Base-by-base conservation (phyloP, 441 rosid genomes). In the Pelargonium cotyledonis region DNA sequence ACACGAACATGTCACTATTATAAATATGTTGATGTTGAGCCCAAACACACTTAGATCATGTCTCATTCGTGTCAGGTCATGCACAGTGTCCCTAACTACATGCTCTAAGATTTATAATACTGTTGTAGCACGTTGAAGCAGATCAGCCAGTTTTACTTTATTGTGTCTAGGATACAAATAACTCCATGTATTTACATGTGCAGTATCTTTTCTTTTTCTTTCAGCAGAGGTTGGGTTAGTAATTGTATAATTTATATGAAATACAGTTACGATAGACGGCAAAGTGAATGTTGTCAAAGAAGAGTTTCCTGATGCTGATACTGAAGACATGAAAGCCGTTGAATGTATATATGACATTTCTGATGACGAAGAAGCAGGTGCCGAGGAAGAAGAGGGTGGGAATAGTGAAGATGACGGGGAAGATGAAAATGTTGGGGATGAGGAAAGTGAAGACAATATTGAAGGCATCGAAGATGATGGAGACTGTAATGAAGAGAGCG, bases 271-370 rank as follows among this genome's bases (percentile, higher is more conserved):
- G 63, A 38, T 21, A 66, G 65, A 18, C 63, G 47, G 51, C 49
- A 71, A 26, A 66, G 35, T 66, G 68, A 16, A 67, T 61, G 62
- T 43, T 12, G 40, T 49, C 14, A 68, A 67, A 63, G 65, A n/a
- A 11, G 72, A 67, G 74, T 66, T 65, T 55, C 65, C 66, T 46
- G 43, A 51, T 66, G 64, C 71, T 67, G 55, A 40, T 14, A 23
- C 55, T 40, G 11, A 47, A 65, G 66, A 44, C 14, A 44, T 44
- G 51, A 44, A 44, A 44, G 1, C 51, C 4, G 11, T 44, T 44
- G 51, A 44, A 12, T 12, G 9, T 44, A 44, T 44, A 7, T 8
- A 44, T 44, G 51, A 8, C 9, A 44, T 44, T 44, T 12, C 51
- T 44, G 14, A 12, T 44, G 51, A 44, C 14, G 14, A 60, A 60